A percentile compares a stretch with the other conserved stretches of the same genome.
Evolutionary conservation across 2,329 filamentous ascomycete species (phyloP).

Genomic region (Hymenoscyphus linearis): DNA sequence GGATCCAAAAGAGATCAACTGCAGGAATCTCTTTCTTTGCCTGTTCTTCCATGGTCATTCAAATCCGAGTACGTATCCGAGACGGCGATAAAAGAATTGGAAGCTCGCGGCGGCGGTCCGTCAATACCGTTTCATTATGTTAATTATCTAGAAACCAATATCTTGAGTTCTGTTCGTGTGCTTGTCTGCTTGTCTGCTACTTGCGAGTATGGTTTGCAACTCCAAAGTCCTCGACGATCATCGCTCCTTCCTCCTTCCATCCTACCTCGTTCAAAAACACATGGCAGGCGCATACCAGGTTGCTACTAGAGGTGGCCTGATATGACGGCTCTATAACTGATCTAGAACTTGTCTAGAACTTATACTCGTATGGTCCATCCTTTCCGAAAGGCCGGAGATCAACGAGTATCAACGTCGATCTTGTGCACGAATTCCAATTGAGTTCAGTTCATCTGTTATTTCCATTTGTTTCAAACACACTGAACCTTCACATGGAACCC

Average conservation of each 20-base stretch:
- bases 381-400: not conserved
- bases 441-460: constrained; percentile 8
- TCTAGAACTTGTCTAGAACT: no score
- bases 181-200: not conserved
- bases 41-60: not conserved
- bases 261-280: not conserved
- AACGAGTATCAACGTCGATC: not conserved
- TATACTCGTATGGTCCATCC: not conserved
- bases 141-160: not conserved
- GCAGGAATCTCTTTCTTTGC: not conserved
- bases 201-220: not conserved
- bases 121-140: constrained; percentile 17
- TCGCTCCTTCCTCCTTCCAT: not conserved
- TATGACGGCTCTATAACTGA: no score
- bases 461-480: constrained; percentile 11
- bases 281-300: not conserved
- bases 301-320: no score
- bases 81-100: not conserved
- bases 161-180: no score
- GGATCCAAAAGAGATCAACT: not conserved
- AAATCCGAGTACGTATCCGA: not conserved
- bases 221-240: not conserved
- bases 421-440: not conserved
- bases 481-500: no score
- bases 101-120: constrained; percentile 26